Conservation (phyloP, 2,329 filamentous ascomycete species). For the Aspergillus transmontanensis region DNA sequence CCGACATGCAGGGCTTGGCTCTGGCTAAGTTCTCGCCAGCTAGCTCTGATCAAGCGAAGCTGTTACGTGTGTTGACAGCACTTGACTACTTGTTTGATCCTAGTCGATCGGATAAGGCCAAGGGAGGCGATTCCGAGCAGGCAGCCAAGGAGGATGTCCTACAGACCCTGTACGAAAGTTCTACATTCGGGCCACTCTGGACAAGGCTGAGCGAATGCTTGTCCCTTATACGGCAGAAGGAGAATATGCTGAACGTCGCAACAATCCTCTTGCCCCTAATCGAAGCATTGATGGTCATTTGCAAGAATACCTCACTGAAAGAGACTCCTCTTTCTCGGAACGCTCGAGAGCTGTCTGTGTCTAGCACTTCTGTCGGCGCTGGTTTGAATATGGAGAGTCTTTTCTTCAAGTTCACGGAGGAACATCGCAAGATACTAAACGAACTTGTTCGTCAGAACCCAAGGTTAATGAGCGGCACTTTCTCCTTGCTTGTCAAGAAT, state of each 20-base stretch:
- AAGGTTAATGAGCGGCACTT: conserved; percentile 97
- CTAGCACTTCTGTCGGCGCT: conserved; percentile 76
- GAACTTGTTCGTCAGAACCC: conserved; percentile 96
- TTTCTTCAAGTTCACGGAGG: conserved; percentile 97
- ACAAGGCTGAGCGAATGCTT: conserved; percentile 87
- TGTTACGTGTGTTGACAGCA: conserved; percentile 87
- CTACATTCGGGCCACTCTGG: conserved; percentile 90
- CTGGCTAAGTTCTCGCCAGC: conserved; percentile 94
- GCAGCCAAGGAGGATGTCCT: conserved; percentile 81
- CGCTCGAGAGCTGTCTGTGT: conserved; percentile 69
- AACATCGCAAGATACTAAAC: conserved; percentile 95
- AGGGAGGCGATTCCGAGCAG: conserved; percentile 55
- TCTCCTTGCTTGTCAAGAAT: conserved; percentile 94
- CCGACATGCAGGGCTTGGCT: conserved; percentile 92
- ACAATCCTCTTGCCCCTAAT: conserved; percentile 93
- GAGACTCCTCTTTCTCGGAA: conserved; percentile 59
- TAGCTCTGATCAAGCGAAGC: conserved; percentile 94
- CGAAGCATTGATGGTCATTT: conserved; percentile 97
- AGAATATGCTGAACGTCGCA: conserved; percentile 95
- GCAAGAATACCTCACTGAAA: conserved; percentile 89
- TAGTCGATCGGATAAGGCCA: conserved; percentile 62
- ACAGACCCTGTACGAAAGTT: conserved; percentile 83
- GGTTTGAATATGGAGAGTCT: conserved; percentile 73
- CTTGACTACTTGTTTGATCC: conserved; percentile 94
- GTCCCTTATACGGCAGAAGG: conserved; percentile 82